Conservation (phyloP, 805 yeast genomes). For the Yarrowia sp. region DNA sequence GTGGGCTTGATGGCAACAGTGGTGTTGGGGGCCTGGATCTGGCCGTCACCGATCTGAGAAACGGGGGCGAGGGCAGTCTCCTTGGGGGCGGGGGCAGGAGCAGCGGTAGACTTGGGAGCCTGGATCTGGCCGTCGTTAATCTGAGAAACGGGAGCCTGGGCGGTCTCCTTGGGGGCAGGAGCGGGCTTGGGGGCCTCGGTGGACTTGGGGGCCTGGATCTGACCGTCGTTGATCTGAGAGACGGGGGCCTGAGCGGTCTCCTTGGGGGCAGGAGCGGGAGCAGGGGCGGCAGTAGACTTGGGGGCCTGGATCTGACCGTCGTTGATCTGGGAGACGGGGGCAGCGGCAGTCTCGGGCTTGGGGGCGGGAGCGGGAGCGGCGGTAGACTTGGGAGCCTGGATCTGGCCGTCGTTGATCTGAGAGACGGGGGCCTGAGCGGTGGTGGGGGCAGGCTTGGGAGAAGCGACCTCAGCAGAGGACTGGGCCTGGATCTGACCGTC, state of each 20-base stretch:
- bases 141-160: conserved; percentile 35
- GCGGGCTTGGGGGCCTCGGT: conserved; percentile 12
- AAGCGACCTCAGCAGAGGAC: conserved; percentile 31
- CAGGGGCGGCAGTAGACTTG: conserved; percentile 34
- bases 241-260: conserved; percentile 26
- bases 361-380: conserved; percentile 8
- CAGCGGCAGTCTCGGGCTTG: conserved; percentile 4
- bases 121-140: conserved; percentile 35
- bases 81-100: conserved; percentile 32
- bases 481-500: conserved; percentile 38
- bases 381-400: conserved; percentile 35
- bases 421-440: conserved; percentile 26
- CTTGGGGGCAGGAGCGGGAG: conserved; percentile 11
- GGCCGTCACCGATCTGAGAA: conserved; percentile 34
- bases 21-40: conserved; percentile 38
- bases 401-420: conserved; percentile 37
- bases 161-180: conserved; percentile 23
- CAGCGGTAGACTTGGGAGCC: conserved; percentile 24
- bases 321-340: conserved; percentile 26
- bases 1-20: conserved; percentile 29
- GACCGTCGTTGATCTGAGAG: conserved; percentile 35
- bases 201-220: conserved; percentile 36
- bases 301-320: conserved; percentile 27
- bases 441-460: conserved; percentile 14
- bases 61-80: conserved; percentile 30